A percentile compares a stretch with the other conserved stretches of the same genome.
Evolutionary conservation across 169 alveolate species (phyloP).

Genomic region (Plasmodium gonderi): DNA sequence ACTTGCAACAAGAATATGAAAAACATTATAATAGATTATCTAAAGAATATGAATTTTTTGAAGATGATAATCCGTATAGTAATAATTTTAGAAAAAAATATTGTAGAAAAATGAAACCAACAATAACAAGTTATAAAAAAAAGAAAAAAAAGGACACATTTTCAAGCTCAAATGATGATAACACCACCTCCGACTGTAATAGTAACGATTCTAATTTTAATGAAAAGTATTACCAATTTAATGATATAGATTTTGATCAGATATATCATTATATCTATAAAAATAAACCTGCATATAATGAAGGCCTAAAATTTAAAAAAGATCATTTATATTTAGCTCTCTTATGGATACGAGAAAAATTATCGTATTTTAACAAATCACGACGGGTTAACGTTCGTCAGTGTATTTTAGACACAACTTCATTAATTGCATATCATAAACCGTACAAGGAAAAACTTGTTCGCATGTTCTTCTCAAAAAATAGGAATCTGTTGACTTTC

Average conservation of each 20-base stretch:
- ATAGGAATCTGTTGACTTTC: conserved; percentile 52
- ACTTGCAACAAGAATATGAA: conserved; percentile 66
- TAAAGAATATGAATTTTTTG: conserved; percentile 58
- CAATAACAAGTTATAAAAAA: neutral
- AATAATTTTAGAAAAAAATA: conserved; percentile 16
- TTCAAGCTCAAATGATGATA: conserved; percentile 22
- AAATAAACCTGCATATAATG: neutral
- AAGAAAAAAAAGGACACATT: neutral
- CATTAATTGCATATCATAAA: conserved; percentile 70
- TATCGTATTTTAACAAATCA: conserved; percentile 48
- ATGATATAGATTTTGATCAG: conserved; percentile 70
- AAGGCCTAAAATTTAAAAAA: conserved; percentile 39
- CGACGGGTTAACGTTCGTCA: conserved; percentile 24
- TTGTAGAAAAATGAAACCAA: neutral
- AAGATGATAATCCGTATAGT: conserved; percentile 64
- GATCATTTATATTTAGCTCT: conserved; percentile 74
- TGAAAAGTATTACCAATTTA: conserved; percentile 59
- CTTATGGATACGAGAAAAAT: conserved; percentile 69
- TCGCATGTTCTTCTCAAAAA: conserved; percentile 70
- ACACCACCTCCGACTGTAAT: conserved; percentile 42
- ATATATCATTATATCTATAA: conserved; percentile 67
- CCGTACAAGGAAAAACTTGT: conserved; percentile 73
- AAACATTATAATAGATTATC: conserved; percentile 39
- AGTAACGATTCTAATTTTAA: conserved; percentile 70
- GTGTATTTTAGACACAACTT: conserved; percentile 61